These are phyloP conservation scores for Asterophora lycoperdoides DNA, from an alignment of 768 basidiomycete genomes.

Conservation along the genomic window DNA sequence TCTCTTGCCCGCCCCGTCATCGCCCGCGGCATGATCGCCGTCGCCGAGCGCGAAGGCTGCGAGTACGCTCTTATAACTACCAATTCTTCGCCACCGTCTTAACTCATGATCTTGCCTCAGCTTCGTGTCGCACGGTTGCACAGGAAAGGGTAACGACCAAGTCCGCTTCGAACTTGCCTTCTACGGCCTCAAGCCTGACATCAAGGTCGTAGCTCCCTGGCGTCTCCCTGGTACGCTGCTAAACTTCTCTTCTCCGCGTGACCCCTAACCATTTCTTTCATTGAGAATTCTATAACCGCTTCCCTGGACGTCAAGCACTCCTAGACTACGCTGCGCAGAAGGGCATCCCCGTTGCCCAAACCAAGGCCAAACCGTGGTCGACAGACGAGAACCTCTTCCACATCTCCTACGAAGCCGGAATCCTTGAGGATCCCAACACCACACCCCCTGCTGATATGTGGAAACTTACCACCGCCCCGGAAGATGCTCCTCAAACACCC, in stretches of 20 bases:
- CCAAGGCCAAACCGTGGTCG: slow-evolving; percentile 96
- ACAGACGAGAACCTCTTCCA: slow-evolving; percentile 99
- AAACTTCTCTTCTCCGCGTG: background rate
- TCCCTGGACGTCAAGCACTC: slow-evolving; percentile 91
- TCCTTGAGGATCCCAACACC: slow-evolving; percentile 93
- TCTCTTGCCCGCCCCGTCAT: slow-evolving; percentile 98
- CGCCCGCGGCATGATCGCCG: slow-evolving; percentile 96
- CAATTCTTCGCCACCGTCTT: background rate
- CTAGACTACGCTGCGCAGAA: slow-evolving; percentile 86
- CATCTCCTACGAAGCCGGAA: slow-evolving; percentile 99
- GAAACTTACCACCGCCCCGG: slow-evolving; percentile 88
- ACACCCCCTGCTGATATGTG: slow-evolving; percentile 98
- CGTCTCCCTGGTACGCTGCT: slow-evolving; percentile 70
- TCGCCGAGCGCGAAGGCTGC: slow-evolving; percentile 89
- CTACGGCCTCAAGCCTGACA: slow-evolving; percentile 96
- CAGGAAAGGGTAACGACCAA: slow-evolving; percentile 99
- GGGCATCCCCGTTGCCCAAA: slow-evolving; percentile 91
- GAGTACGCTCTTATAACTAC: slow-evolving; percentile 55
- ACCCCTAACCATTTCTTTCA: background rate
- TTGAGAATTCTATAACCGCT: slow-evolving; percentile 93
- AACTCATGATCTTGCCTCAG: slow-evolving; percentile 33
- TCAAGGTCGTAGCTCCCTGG: slow-evolving; percentile 99
- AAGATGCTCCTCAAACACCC: slow-evolving; percentile 73
- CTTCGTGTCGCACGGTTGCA: slow-evolving; percentile 97
- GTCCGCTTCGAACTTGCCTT: slow-evolving; percentile 99